Evolutionary conservation across 371 early-diverging fungal genomes (phyloP).

Genomic region (Blakeslea trispora): DNA sequence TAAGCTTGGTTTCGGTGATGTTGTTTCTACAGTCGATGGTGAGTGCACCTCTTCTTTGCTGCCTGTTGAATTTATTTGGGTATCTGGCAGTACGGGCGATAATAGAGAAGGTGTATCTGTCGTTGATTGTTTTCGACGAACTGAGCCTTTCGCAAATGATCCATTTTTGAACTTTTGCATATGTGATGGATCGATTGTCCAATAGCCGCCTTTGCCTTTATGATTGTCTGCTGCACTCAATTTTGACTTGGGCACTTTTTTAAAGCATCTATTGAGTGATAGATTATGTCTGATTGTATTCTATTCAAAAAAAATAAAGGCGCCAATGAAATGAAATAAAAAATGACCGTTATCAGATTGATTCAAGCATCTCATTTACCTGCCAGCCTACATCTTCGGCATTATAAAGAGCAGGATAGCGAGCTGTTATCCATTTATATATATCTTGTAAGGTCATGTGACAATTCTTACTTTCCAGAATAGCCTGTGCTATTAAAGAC

Average conservation of each 20-base stretch:
- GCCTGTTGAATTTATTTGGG: conserved; percentile 3
- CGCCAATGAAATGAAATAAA: no score
- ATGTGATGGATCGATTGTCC: conserved; percentile 53
- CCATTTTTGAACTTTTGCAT: conserved; percentile 40
- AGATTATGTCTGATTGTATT: conserved; percentile 85
- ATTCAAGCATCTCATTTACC: conserved; percentile 26
- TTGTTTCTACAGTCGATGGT: no score
- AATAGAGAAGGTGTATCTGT: neutral
- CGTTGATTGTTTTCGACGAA: conserved; percentile 18
- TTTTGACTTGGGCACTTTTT: conserved; percentile 64
- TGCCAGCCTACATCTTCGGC: conserved; percentile 74
- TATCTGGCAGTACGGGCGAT: conserved; percentile 9
- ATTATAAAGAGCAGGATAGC: conserved; percentile 72
- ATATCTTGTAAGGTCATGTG: conserved; percentile 72
- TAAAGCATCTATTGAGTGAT: conserved; percentile 73
- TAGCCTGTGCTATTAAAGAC: conserved; percentile 75
- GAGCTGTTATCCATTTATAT: conserved; percentile 69
- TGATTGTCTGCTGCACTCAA: conserved; percentile 29
- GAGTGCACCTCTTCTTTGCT: neutral
- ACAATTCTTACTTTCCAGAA: conserved; percentile 54
- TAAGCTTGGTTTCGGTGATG: no score
- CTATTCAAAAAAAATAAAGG: no score
- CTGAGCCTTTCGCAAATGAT: conserved; percentile 31
- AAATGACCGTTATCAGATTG: neutral
- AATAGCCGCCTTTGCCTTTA: conserved; percentile 59